Conservation (phyloP, 2,329 filamentous ascomycete genomes). For the Fusarium caatingaense region DNA sequence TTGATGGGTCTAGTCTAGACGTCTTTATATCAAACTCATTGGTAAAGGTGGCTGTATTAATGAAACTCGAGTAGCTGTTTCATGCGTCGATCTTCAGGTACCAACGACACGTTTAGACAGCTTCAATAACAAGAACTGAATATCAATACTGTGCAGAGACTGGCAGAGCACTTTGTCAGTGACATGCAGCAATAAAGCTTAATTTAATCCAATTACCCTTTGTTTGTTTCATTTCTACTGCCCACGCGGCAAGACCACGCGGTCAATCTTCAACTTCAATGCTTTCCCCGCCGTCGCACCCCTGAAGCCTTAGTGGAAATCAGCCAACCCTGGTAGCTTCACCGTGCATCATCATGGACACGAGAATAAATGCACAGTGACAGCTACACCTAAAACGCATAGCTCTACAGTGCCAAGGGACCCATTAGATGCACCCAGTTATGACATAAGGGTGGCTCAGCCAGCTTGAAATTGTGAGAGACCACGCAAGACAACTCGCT, state of each 20-base stretch:
- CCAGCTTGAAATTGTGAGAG: slow-evolving; percentile 47
- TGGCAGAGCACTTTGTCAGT: not conserved
- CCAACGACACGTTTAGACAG: not conserved
- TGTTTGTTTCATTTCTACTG: not conserved
- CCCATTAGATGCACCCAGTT: slow-evolving; percentile 30
- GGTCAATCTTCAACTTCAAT: slow-evolving; percentile 26
- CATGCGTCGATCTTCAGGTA: slow-evolving; percentile 20
- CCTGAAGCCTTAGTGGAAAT: slow-evolving; percentile 31
- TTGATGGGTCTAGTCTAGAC: not conserved
- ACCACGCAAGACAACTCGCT: slow-evolving; percentile 47
- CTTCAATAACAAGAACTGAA: not conserved
- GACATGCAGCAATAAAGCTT: not conserved
- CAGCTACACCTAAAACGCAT: not conserved
- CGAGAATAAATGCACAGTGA: slow-evolving; percentile 14
- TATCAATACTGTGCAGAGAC: not conserved
- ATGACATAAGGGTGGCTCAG: slow-evolving; percentile 50
- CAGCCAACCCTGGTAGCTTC: slow-evolving; percentile 27
- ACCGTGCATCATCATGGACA: slow-evolving; percentile 19
- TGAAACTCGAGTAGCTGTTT: slow-evolving; percentile 11
- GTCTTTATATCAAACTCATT: not conserved
- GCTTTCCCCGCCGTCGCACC: slow-evolving; percentile 43
- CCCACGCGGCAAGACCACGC: slow-evolving; percentile 6
- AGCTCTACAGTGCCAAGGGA: slow-evolving; percentile 32
- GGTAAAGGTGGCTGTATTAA: not conserved
- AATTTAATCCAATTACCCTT: not conserved